Evolutionary conservation across 1,284 basidiomycete species (phyloP), one percentile per base, ranked within the genome.

Genomic region (Microbotryum intermedium): DNA sequence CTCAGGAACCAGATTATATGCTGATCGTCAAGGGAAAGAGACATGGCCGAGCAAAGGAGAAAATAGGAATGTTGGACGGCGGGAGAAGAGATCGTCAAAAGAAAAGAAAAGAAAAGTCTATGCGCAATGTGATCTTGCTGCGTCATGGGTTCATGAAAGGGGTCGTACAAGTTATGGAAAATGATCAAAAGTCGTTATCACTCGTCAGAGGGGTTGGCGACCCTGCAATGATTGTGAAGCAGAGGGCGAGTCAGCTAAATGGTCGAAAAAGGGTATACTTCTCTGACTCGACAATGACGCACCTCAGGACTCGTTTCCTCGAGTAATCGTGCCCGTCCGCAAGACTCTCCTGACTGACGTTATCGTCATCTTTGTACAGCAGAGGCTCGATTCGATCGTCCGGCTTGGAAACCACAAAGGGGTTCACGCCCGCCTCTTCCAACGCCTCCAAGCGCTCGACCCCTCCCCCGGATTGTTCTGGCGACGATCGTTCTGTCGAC

Each of bases 251-350:
- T n/a, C 21, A 20, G 6, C 21, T 2, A 7, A 50, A 18, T 20
- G 25, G 16, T 7, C 16, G 26, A 10, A 25, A 6, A 8, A 29
- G 7, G 4, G 7, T 29, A 23, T 23, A 18, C 6, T 11, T 4
- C 18, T n/a, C n/a, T n/a, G 6, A 21, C 6, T 5, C 7, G 8
- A 1, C n/a, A 11, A 18, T n/a, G 34, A 42, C 62, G n/a, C 20
- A 67, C 66, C 66, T 54, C 50, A 67, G 34, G 42, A 67, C 58
- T 39, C 60, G 23, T 51, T 51, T 57, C 18, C 60, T 45, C 43
- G 63, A 63, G 42, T 65, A 67, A 45, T 67, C 66, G 6, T 61
- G 26, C 25, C 63, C 66, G 45, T 67, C 66, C 2, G 47, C 64
- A 6, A 65, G 30, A 29, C 63, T 67, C 29, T 28, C 51, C 21